Evolutionary conservation across 2,329 filamentous ascomycete species (phyloP).

Genomic region (Exophiala viscosa): DNA sequence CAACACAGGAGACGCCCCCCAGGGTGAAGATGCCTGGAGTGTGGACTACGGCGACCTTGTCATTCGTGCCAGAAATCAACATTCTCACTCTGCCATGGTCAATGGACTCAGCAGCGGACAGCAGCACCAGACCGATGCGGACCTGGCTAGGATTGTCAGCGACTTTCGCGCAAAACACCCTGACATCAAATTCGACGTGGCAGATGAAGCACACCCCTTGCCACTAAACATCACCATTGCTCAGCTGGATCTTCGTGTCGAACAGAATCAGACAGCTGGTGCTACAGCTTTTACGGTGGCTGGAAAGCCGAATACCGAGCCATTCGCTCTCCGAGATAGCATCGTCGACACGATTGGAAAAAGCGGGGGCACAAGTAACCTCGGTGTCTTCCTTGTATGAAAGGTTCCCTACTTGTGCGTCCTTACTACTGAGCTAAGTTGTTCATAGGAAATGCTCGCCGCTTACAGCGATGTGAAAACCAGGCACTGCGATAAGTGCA

Average conservation of each 20-base stretch:
- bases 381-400: slow-evolving; percentile 41
- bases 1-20: slow-evolving; percentile 34
- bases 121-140: slow-evolving; percentile 7
- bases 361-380: slow-evolving; percentile 34
- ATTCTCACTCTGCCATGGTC: slow-evolving; percentile 25
- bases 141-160: slow-evolving; percentile 10
- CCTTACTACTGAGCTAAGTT: slow-evolving; percentile 6
- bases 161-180: slow-evolving; percentile 20
- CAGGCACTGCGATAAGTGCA: slow-evolving; percentile 39
- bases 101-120: slow-evolving; percentile 1
- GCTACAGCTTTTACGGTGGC: slow-evolving; percentile 36
- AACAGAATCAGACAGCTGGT: slow-evolving; percentile 19
- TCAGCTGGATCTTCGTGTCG: slow-evolving; percentile 36
- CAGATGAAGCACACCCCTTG: slow-evolving; percentile 11
- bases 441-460: slow-evolving; percentile 39
- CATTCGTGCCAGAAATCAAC: slow-evolving; percentile 30
- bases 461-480: slow-evolving; percentile 41
- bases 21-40: slow-evolving; percentile 41
- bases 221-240: slow-evolving; percentile 25
- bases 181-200: slow-evolving; percentile 13
- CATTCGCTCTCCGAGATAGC: slow-evolving; percentile 35
- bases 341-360: slow-evolving; percentile 32
- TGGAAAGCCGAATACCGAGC: slow-evolving; percentile 27
- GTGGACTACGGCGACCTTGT: slow-evolving; percentile 39
- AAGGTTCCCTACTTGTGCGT: slow-evolving; percentile 31